Evolutionary conservation across 164 flowering plant species (phyloP).

Genomic region (Warburgia ugandensis): DNA sequence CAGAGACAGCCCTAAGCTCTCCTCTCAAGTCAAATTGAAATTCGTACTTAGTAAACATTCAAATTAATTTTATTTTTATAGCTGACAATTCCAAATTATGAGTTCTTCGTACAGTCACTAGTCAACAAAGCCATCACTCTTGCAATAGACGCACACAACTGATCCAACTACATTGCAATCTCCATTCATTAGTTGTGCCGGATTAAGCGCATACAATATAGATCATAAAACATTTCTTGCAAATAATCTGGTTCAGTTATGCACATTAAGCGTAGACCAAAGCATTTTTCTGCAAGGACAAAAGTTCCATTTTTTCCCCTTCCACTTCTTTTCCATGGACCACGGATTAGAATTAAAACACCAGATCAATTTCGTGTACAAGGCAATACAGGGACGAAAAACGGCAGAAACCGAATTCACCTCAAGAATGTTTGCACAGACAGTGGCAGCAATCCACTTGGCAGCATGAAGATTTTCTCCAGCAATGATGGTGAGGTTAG

Average conservation of each 20-base stretch:
- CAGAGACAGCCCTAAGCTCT: not conserved
- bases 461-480: conserved; percentile 87
- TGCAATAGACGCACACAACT: no score
- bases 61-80: no score
- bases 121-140: no score
- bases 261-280: not conserved
- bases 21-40: not conserved
- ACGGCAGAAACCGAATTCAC: conserved; percentile 35
- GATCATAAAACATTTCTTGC: no score
- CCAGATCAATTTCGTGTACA: no score
- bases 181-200: no score
- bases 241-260: not conserved
- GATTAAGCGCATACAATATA: no score
- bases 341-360: not conserved
- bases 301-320: not conserved
- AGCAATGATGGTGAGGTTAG: conserved; percentile 91
- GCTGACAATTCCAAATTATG: no score
- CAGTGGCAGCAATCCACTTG: conserved; percentile 60
- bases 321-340: no score
- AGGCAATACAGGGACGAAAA: not conserved
- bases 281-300: not conserved
- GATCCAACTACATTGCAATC: no score
- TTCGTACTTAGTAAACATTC: no score
- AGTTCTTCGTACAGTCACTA: no score
- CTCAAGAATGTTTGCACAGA: conserved; percentile 82